These are phyloP conservation scores for Vitellaria paradoxa DNA, from an alignment of 179 eudicot species.

Conservation along the genomic window DNA sequence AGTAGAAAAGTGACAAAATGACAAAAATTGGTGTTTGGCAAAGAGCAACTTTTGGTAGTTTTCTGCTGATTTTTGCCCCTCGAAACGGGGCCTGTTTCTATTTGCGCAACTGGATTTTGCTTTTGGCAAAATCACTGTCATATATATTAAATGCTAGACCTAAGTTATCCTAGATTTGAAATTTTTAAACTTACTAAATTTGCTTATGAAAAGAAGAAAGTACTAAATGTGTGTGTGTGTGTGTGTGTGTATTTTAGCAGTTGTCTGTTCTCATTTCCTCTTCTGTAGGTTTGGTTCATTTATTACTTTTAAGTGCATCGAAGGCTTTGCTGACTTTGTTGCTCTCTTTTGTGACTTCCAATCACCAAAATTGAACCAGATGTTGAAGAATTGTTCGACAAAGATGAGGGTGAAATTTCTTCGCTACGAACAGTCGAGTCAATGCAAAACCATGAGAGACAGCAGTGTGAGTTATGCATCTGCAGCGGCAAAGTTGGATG, in stretches of 20 bases:
- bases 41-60: too few relatives aligned
- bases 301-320: not conserved
- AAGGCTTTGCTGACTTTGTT: not conserved
- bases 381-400: constrained; percentile 70
- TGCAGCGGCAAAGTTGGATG: constrained; percentile 74
- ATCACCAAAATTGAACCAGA: constrained; percentile 32
- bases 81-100: not conserved
- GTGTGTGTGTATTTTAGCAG: too few relatives aligned
- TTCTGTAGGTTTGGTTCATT: not conserved
- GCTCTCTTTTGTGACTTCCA: not conserved
- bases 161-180: too few relatives aligned
- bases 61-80: too few relatives aligned
- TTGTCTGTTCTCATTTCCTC: too few relatives aligned
- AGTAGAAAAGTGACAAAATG: too few relatives aligned
- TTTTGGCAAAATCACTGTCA: not conserved
- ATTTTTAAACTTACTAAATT: too few relatives aligned
- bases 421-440: constrained; percentile 93
- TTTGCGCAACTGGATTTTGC: not conserved
- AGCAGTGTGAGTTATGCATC: constrained; percentile 99
- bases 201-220: too few relatives aligned
- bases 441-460: constrained; percentile 85
- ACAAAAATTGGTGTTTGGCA: too few relatives aligned
- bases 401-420: constrained; percentile 78
- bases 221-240: too few relatives aligned
- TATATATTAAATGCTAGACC: not conserved